These are phyloP conservation scores for Otatea glauca DNA, from an alignment of 176 grass and related monocot genomes.

Conservation along the genomic window DNA sequence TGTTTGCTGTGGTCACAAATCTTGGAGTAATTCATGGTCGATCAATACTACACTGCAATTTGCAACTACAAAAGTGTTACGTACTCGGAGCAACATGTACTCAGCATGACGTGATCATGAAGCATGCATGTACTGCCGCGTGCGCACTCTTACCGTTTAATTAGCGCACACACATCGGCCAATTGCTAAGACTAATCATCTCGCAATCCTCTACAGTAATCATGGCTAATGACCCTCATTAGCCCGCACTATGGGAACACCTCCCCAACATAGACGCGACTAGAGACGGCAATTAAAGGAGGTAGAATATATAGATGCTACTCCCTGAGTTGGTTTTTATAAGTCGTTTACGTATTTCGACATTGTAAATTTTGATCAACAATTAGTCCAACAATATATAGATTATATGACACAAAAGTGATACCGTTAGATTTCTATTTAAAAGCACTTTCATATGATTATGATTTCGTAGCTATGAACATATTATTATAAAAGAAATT, in stretches of 20 bases:
- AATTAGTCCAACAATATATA: no score
- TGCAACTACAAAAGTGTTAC: background rate
- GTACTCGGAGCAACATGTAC: background rate
- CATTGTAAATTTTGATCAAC: no score
- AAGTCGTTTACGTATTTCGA: no score
- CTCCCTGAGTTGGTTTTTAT: background rate
- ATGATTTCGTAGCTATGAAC: no score
- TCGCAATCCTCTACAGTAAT: conserved; percentile 41
- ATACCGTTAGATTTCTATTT: no score
- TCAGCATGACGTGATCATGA: conserved; percentile 62
- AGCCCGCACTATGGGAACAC: conserved; percentile 30
- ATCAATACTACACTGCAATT: background rate
- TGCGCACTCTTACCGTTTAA: background rate
- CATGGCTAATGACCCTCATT: background rate
- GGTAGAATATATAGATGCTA: background rate
- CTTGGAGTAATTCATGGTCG: background rate
- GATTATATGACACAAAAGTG: no score
- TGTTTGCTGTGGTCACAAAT: background rate
- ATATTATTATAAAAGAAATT: no score
- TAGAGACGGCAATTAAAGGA: background rate
- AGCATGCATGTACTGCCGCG: background rate
- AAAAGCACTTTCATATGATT: no score
- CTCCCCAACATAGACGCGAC: background rate
- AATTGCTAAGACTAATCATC: background rate
- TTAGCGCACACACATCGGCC: background rate